Conservation (phyloP, 805 yeast genomes). For the Sungouiella thailandica region DNA sequence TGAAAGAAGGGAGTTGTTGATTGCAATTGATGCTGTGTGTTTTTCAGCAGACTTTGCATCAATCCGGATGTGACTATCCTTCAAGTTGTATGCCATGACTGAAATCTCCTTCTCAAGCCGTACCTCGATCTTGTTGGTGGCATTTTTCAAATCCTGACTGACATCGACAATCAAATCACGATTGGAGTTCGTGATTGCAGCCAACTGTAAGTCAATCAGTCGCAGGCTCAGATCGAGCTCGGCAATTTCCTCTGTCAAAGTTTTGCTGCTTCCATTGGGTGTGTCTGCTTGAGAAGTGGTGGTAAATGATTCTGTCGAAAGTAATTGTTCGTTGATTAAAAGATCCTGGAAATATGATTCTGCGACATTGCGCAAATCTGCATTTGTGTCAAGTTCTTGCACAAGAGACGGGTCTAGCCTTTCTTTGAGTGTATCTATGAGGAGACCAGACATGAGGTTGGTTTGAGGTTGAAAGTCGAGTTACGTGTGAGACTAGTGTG, state of each 20-base stretch:
- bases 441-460: constrained; percentile 25
- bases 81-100: constrained; percentile 3
- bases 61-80: neutral
- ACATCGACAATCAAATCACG: constrained; percentile 45
- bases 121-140: constrained; percentile 11
- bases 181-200: constrained; percentile 32
- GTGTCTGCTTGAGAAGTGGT: constrained; percentile 24
- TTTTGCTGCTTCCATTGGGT: constrained; percentile 14
- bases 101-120: constrained; percentile 11
- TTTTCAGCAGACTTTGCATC: constrained; percentile 15
- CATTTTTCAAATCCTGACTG: constrained; percentile 26
- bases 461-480: too few species aligned
- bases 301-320: constrained; percentile 41
- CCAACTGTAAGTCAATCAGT: constrained; percentile 41
- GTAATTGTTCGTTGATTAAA: constrained; percentile 44
- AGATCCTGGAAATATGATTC: constrained; percentile 33
- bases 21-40: constrained; percentile 16
- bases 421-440: constrained; percentile 27
- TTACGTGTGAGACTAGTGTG: neutral
- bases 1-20: constrained; percentile 38
- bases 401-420: constrained; percentile 23
- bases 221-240: constrained; percentile 60
- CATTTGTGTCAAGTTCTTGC: constrained; percentile 16
- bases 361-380: constrained; percentile 16
- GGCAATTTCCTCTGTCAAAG: constrained; percentile 66